These are phyloP conservation scores for Aspergillus asperescens DNA, from an alignment of 495 filamentous ascomycete species.

Conservation along the genomic window DNA sequence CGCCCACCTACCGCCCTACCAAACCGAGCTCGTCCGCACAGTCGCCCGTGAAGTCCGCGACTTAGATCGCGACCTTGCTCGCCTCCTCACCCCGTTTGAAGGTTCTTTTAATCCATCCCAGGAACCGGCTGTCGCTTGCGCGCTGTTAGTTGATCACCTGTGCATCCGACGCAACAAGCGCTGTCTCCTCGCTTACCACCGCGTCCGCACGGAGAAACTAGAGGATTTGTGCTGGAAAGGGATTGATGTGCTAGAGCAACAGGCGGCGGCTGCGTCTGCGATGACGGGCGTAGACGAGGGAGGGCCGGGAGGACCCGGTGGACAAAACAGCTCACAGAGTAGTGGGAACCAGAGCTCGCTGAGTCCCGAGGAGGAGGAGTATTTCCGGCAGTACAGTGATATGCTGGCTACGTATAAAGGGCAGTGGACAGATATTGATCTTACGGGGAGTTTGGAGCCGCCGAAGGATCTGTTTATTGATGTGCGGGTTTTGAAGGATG, in stretches of 20 bases:
- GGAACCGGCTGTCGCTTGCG: slow-evolving; percentile 79
- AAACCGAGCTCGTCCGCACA: slow-evolving; percentile 82
- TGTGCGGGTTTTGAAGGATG: slow-evolving; percentile 92
- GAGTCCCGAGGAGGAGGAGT: slow-evolving; percentile 97
- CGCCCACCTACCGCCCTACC: slow-evolving; percentile 82
- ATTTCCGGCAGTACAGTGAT: slow-evolving; percentile 85
- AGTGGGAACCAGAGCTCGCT: slow-evolving; percentile 63
- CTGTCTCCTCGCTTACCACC: slow-evolving; percentile 91
- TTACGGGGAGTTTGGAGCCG: slow-evolving; percentile 92
- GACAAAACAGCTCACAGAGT: slow-evolving; percentile 21
- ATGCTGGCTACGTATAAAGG: slow-evolving; percentile 95
- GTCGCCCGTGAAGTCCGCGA: slow-evolving; percentile 91
- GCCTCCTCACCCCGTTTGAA: slow-evolving; percentile 74
- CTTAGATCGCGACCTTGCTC: slow-evolving; percentile 81
- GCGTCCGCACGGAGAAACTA: slow-evolving; percentile 80
- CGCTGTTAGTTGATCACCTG: slow-evolving; percentile 86
- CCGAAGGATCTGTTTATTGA: slow-evolving; percentile 96
- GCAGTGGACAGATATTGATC: slow-evolving; percentile 96
- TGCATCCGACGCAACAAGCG: slow-evolving; percentile 96
- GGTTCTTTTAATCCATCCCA: slow-evolving; percentile 79
- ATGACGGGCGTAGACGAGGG: slow-evolving; percentile 8
- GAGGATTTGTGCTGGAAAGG: slow-evolving; percentile 94
- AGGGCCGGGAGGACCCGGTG: slow-evolving; percentile 10
- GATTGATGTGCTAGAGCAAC: slow-evolving; percentile 66
- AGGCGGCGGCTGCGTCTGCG: slow-evolving; percentile 36